Evolutionary conservation across 1,284 basidiomycete species (phyloP).

Genomic region (Tylopilus sp.): DNA sequence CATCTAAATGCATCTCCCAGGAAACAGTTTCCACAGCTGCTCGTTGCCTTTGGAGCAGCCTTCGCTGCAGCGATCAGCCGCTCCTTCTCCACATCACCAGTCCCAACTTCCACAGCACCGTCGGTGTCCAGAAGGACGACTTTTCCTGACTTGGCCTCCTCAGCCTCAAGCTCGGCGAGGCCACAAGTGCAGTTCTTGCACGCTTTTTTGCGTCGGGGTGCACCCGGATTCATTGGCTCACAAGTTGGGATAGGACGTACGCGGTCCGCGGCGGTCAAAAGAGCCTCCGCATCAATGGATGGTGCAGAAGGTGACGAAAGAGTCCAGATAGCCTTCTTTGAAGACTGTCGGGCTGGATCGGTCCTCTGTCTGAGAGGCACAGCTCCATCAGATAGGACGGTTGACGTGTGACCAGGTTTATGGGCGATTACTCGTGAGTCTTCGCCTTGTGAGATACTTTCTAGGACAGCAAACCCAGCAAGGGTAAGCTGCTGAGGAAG

Average conservation of each 20-base stretch:
- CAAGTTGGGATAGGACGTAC: conserved; percentile 64
- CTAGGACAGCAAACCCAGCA: conserved; percentile 59
- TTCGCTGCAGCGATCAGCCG: conserved; percentile 60
- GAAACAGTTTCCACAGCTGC: conserved; percentile 97
- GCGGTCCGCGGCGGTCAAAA: conserved; percentile 72
- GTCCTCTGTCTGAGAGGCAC: conserved; percentile 47
- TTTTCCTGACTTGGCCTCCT: conserved; percentile 60
- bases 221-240: conserved; percentile 52
- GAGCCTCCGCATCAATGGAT: conserved; percentile 71
- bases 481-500: conserved; percentile 57
- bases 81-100: conserved; percentile 59
- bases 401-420: conserved; percentile 51
- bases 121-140: conserved; percentile 65
- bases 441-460: conserved; percentile 36
- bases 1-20: conserved; percentile 98
- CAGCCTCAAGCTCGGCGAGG: conserved; percentile 85
- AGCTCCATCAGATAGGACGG: conserved; percentile 39
- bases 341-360: conserved; percentile 56
- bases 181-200: conserved; percentile 96
- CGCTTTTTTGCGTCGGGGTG: conserved; percentile 75
- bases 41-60: conserved; percentile 80
- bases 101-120: conserved; percentile 58
- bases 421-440: conserved; percentile 52
- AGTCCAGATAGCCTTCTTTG: conserved; percentile 79
- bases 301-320: conserved; percentile 58